A percentile compares a stretch with the other conserved stretches of the same genome.
Evolutionary conservation across 176 grass and related monocot species (phyloP).

Genomic region (Avena eriantha): DNA sequence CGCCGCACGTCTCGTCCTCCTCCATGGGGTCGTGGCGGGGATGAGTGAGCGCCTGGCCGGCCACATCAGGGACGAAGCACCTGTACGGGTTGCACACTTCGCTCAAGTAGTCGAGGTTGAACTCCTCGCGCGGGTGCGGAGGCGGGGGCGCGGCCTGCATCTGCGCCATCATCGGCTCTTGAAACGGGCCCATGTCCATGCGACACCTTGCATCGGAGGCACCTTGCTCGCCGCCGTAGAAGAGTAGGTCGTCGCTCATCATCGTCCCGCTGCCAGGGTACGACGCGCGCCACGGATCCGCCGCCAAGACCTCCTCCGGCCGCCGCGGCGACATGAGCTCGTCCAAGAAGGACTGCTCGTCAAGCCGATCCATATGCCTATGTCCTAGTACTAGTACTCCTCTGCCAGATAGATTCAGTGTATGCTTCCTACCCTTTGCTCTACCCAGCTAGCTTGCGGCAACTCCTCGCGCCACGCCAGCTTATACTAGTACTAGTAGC

Average conservation of each 20-base stretch:
- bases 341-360: slow-evolving; percentile 77
- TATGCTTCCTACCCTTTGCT: neutral
- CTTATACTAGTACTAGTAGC: neutral
- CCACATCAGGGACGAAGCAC: slow-evolving; percentile 15
- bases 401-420: too few species aligned
- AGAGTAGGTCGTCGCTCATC: slow-evolving; percentile 69
- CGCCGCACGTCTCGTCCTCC: slow-evolving; percentile 38
- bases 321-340: slow-evolving; percentile 75
- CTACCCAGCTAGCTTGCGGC: slow-evolving; percentile 3
- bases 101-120: slow-evolving; percentile 77
- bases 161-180: slow-evolving; percentile 10
- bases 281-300: slow-evolving; percentile 50
- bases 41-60: neutral
- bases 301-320: slow-evolving; percentile 26
- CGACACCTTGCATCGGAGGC: neutral
- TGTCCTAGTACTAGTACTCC: too few species aligned
- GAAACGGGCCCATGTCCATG: slow-evolving; percentile 38
- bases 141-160: neutral
- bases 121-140: slow-evolving; percentile 43
- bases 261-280: slow-evolving; percentile 36
- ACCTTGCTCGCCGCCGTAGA: slow-evolving; percentile 47
- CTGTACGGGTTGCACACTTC: slow-evolving; percentile 75
- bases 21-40: slow-evolving; percentile 42
- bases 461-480: slow-evolving; percentile 12
- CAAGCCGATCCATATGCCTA: slow-evolving; percentile 67